phyloP scores from a whole-genome alignment of 805 yeast species.

The Myxozyma udenii region DNA sequence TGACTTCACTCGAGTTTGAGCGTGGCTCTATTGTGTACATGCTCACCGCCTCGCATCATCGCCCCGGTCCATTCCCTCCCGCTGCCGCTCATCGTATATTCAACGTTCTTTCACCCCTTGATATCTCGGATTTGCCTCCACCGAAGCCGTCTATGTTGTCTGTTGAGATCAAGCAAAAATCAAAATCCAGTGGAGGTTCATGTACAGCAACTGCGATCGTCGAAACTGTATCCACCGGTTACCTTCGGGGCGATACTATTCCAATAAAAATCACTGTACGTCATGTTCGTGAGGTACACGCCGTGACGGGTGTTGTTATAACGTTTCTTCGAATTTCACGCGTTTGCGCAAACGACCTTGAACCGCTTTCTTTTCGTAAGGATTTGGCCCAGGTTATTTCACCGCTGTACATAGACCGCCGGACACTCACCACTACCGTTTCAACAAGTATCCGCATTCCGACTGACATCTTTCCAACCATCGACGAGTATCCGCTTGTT shows the following conservation, averaged over 20 bases:
- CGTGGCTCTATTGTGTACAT: constrained; percentile 75
- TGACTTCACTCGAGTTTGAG: constrained; percentile 76
- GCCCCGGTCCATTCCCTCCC: constrained; percentile 32
- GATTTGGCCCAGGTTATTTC: constrained; percentile 74
- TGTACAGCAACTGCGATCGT: constrained; percentile 41
- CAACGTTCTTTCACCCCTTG: constrained; percentile 67
- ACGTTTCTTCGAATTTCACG: constrained; percentile 80
- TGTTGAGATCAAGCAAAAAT: constrained; percentile 50
- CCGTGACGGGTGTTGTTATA: constrained; percentile 68
- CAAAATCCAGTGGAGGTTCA: constrained; percentile 34
- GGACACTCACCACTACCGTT: constrained; percentile 52
- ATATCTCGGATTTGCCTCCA: constrained; percentile 62
- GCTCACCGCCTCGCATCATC: constrained; percentile 47
- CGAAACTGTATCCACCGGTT: constrained; percentile 61
- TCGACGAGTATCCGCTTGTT: constrained; percentile 64
- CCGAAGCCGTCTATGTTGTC: constrained; percentile 65
- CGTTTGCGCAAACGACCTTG: constrained; percentile 58
- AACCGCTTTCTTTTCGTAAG: constrained; percentile 63
- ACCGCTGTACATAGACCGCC: constrained; percentile 76
- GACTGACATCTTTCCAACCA: constrained; percentile 81
- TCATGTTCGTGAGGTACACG: constrained; percentile 69
- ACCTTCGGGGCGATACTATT: constrained; percentile 70
- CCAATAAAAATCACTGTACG: constrained; percentile 65
- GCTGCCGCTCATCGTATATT: constrained; percentile 53
- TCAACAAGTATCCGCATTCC: constrained; percentile 70